phyloP scores from a whole-genome alignment of 192 early-diverging fungal genomes.

The Coemansia sp. region DNA sequence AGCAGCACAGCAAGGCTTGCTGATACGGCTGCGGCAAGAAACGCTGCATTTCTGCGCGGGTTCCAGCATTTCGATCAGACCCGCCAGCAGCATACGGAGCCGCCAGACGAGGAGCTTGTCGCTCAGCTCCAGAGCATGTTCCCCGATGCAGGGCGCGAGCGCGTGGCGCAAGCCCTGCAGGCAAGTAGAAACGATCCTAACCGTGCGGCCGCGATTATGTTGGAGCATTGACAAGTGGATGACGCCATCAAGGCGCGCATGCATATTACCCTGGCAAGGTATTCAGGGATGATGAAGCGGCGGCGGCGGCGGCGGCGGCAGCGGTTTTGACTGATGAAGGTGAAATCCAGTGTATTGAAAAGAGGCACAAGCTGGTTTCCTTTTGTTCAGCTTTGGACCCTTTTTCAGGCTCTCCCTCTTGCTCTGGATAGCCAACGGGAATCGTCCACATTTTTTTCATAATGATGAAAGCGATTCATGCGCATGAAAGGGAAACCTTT shows the following conservation, averaged over 20 bases:
- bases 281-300: too few species aligned
- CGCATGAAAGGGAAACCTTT: not conserved
- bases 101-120: not conserved
- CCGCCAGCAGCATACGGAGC: not conserved
- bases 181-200: not conserved
- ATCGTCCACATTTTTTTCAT: conserved; percentile 4
- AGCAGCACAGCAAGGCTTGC: too few species aligned
- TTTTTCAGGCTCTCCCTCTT: not conserved
- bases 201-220: conserved; percentile 3
- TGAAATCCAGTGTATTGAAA: too few species aligned
- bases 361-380: too few species aligned
- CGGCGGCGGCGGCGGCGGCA: too few species aligned
- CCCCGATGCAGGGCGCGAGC: conserved; percentile 9
- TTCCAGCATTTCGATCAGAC: not conserved
- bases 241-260: too few species aligned
- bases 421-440: not conserved
- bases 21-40: not conserved
- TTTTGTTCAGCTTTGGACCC: too few species aligned
- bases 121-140: conserved; percentile 7
- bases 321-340: too few species aligned
- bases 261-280: too few species aligned
- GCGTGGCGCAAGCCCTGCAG: conserved; percentile 10
- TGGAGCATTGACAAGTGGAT: not conserved
- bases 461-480: not conserved
- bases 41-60: not conserved